These are phyloP conservation scores for Xylariaceae sp. DNA, from an alignment of 2,329 filamentous ascomycete species.

Conservation along the genomic window DNA sequence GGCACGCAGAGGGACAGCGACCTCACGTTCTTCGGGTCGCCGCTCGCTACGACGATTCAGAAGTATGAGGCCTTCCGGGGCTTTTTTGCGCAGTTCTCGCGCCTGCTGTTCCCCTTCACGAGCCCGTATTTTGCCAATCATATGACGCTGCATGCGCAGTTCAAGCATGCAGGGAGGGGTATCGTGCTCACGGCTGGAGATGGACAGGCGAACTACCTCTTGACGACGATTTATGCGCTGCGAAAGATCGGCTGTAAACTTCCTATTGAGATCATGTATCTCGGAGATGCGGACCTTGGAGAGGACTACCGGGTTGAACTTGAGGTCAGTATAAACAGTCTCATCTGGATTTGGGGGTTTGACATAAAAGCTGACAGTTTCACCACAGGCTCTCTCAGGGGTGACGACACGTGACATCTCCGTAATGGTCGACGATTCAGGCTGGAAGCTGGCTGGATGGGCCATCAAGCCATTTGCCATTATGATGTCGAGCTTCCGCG, in stretches of 20 bases:
- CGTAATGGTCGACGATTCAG: conserved; percentile 40
- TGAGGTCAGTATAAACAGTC: conserved; percentile 26
- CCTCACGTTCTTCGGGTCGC: conserved; percentile 6
- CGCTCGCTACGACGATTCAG: conserved; percentile 33
- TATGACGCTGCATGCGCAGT: conserved; percentile 39
- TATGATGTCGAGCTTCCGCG: conserved; percentile 42
- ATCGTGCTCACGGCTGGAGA: conserved; percentile 43
- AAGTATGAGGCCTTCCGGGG: conserved; percentile 39
- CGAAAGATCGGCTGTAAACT: conserved; percentile 35
- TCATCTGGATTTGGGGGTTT: not conserved
- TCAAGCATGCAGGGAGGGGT: conserved; percentile 38
- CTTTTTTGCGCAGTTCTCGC: conserved; percentile 36
- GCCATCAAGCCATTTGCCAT: conserved; percentile 44
- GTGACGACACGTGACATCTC: conserved; percentile 41
- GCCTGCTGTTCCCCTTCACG: conserved; percentile 37
- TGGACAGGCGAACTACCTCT: conserved; percentile 38
- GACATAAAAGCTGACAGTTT: not conserved
- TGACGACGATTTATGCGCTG: conserved; percentile 39
- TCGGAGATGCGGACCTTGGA: conserved; percentile 40
- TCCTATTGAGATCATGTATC: conserved; percentile 38
- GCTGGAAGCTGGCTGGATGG: conserved; percentile 42
- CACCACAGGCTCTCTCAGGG: conserved; percentile 31
- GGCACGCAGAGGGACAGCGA: conserved; percentile 14
- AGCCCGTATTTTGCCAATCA: conserved; percentile 41
- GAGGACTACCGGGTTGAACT: conserved; percentile 38